These are phyloP conservation scores for Acacia melanoxylon DNA, from an alignment of 306 rosid species.

Conservation along the genomic window DNA sequence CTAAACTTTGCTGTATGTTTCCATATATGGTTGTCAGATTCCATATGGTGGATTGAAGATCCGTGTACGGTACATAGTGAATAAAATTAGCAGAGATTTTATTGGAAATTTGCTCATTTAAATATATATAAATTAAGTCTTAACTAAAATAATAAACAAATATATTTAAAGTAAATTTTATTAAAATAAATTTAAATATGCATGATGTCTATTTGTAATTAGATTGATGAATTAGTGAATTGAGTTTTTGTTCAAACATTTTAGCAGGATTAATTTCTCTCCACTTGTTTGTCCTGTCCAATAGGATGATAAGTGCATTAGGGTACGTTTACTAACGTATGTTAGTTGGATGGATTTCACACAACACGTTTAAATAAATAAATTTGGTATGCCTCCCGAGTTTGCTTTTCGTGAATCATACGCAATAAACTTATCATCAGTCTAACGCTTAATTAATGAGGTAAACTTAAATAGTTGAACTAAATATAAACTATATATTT, in stretches of 20 bases:
- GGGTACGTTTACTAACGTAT: background rate
- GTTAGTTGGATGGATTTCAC: background rate
- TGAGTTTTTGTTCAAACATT: background rate
- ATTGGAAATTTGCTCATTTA: background rate
- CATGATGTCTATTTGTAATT: background rate
- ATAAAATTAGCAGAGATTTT: background rate
- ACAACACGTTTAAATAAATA: background rate
- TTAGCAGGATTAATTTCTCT: background rate
- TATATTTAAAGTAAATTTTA: background rate
- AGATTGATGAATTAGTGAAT: background rate
- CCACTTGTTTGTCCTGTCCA: background rate
- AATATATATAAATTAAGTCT: background rate
- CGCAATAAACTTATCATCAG: slow-evolving; percentile 8
- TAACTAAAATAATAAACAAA: background rate
- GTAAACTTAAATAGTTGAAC: background rate
- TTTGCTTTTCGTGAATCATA: background rate
- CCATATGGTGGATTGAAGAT: background rate
- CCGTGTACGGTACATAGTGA: background rate
- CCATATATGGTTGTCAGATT: background rate
- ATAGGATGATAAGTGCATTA: background rate
- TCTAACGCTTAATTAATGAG: slow-evolving; percentile 7
- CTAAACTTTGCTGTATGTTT: background rate
- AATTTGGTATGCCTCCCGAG: background rate
- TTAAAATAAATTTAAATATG: background rate
- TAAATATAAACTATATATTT: slow-evolving; percentile 23